phyloP scores from a whole-genome alignment of 2,329 filamentous ascomycete species.

The Leptographium radiaticola region DNA sequence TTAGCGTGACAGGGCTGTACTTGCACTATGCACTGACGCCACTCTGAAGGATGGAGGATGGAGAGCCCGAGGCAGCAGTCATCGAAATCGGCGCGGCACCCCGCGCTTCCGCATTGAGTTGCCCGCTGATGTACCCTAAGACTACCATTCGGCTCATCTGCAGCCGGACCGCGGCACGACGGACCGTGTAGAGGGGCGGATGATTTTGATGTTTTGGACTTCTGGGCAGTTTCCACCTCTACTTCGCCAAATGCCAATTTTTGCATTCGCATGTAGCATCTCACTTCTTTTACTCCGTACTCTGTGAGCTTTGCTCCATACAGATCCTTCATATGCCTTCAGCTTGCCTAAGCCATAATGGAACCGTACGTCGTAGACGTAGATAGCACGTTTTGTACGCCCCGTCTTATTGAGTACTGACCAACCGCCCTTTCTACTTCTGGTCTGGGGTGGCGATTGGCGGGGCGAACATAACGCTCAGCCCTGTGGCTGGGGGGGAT shows the following conservation, averaged over 20 bases:
- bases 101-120: slow-evolving; percentile 18
- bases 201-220: not conserved
- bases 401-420: too few relatives aligned
- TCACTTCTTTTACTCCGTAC: too few relatives aligned
- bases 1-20: slow-evolving; percentile 22
- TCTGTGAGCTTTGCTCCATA: too few relatives aligned
- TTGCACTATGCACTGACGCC: slow-evolving; percentile 21
- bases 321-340: too few relatives aligned
- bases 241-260: too few relatives aligned
- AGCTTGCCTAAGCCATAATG: too few relatives aligned
- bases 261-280: too few relatives aligned
- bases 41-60: slow-evolving; percentile 13
- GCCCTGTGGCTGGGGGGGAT: slow-evolving; percentile 2
- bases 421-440: too few relatives aligned
- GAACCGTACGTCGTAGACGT: too few relatives aligned
- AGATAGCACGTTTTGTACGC: too few relatives aligned
- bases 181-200: not conserved
- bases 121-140: slow-evolving; percentile 17
- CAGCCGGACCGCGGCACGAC: slow-evolving; percentile 11
- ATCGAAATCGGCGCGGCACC: slow-evolving; percentile 16
- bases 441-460: not conserved
- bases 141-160: slow-evolving; percentile 19
- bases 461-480: not conserved
- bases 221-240: too few relatives aligned
- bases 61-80: not conserved